These are phyloP conservation scores for Endocalyx cinctus DNA, from an alignment of 2,329 filamentous ascomycete genomes.

Conservation along the genomic window DNA sequence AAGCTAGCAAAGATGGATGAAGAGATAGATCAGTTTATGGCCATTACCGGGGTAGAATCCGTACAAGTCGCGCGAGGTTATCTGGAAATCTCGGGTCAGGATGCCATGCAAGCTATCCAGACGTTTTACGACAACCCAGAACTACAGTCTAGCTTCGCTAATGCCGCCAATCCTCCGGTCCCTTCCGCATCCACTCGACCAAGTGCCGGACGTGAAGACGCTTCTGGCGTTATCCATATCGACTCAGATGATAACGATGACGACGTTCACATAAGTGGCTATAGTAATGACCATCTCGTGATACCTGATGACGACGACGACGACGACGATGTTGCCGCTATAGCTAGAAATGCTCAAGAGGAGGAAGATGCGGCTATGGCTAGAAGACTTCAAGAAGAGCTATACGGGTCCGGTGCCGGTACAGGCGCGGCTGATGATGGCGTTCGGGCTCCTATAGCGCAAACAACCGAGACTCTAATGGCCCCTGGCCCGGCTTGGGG, in stretches of 20 bases:
- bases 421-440: constrained; percentile 30
- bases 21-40: constrained; percentile 71
- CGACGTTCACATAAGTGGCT: constrained; percentile 38
- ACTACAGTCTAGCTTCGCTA: constrained; percentile 49
- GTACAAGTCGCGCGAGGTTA: constrained; percentile 75
- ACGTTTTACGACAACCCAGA: constrained; percentile 89
- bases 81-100: constrained; percentile 76
- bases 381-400: constrained; percentile 82
- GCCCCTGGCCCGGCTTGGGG: constrained; percentile 56
- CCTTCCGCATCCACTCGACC: constrained; percentile 29
- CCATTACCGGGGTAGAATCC: constrained; percentile 68
- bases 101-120: constrained; percentile 80
- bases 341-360: constrained; percentile 50
- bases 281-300: constrained; percentile 29
- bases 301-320: constrained; percentile 31
- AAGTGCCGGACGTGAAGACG: constrained; percentile 45
- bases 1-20: constrained; percentile 64
- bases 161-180: no score
- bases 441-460: constrained; percentile 84
- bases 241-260: constrained; percentile 74
- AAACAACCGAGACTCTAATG: constrained; percentile 87
- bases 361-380: constrained; percentile 96
- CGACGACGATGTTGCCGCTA: constrained; percentile 35
- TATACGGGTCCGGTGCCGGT: constrained; percentile 56
- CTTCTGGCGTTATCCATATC: constrained; percentile 64